Evolutionary conservation across 2,329 filamentous ascomycete species (phyloP).

Genomic region (Fusarium sp.): DNA sequence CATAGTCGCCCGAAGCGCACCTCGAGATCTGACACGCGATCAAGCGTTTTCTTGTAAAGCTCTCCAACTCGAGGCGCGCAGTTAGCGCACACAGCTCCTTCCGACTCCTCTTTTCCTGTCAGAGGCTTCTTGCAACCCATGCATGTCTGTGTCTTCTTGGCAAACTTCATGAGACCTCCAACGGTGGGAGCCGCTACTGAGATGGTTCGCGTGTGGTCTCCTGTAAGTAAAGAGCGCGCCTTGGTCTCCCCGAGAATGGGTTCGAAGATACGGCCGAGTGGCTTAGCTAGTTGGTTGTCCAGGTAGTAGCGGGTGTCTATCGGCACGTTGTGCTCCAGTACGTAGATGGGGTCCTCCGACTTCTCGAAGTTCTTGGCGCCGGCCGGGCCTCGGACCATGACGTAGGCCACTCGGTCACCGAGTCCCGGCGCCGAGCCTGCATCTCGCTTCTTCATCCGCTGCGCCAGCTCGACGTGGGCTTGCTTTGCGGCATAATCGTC

Average conservation of each 20-base stretch:
- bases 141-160: conserved; percentile 97
- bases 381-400: conserved; percentile 92
- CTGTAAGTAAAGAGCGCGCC: conserved; percentile 85
- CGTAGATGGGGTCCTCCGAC: conserved; percentile 96
- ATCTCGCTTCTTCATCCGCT: conserved; percentile 97
- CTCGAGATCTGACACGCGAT: conserved; percentile 91
- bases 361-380: conserved; percentile 97
- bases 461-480: conserved; percentile 93
- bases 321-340: conserved; percentile 96
- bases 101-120: conserved; percentile 79
- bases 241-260: conserved; percentile 96
- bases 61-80: conserved; percentile 89
- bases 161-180: conserved; percentile 97
- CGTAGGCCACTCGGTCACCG: conserved; percentile 96
- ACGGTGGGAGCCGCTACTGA: conserved; percentile 91
- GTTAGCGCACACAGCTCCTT: conserved; percentile 88
- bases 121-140: conserved; percentile 99
- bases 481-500: conserved; percentile 91
- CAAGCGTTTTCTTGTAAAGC: conserved; percentile 90
- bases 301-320: conserved; percentile 99
- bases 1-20: conserved; percentile 92
- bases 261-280: conserved; percentile 94
- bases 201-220: conserved; percentile 95
- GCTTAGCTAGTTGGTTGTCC: conserved; percentile 97
- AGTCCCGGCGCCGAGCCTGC: conserved; percentile 91